Conservation (phyloP, 352 stramenopile genomes). For the Phytopythium delawarense region DNA sequence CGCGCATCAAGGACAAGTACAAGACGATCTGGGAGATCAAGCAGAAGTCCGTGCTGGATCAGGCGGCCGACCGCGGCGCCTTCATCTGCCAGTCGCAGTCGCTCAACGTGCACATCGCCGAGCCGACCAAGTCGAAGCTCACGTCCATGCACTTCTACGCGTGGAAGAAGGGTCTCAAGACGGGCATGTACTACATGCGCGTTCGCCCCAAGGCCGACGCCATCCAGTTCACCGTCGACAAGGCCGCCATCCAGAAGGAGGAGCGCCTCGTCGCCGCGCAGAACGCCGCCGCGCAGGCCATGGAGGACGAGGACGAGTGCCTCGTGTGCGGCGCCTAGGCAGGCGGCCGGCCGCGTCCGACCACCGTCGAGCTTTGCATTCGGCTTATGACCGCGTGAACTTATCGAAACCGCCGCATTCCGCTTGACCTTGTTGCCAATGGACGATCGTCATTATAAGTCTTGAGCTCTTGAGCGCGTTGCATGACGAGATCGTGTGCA, state of each 20-base stretch:
- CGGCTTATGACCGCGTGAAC: too few relatives aligned
- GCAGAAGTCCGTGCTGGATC: constrained; percentile 96
- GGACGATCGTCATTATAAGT: too few relatives aligned
- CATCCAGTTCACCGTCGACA: constrained; percentile 99
- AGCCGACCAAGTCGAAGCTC: constrained; percentile 96
- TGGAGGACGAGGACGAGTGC: constrained; percentile 77
- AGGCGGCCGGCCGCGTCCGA: too few relatives aligned
- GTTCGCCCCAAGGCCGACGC: constrained; percentile 98
- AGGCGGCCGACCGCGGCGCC: constrained; percentile 97
- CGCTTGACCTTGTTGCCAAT: too few relatives aligned
- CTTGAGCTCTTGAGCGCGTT: too few relatives aligned
- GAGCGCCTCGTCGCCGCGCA: constrained; percentile 17
- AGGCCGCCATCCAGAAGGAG: constrained; percentile 78
- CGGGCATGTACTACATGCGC: constrained; percentile 99
- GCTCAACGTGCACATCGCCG: constrained; percentile 99
- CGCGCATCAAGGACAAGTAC: constrained; percentile 93
- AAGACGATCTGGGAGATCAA: constrained; percentile 99
- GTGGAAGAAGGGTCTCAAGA: constrained; percentile 99
- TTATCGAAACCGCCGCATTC: too few relatives aligned
- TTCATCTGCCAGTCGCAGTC: constrained; percentile 98
- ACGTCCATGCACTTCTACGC: constrained; percentile 99
- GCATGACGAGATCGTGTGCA: too few relatives aligned
- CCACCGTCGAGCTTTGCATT: too few relatives aligned
- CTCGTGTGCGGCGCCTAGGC: constrained; percentile 77
- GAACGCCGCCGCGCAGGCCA: constrained; percentile 11